phyloP scores from a whole-genome alignment of 2,329 filamentous ascomycete genomes.

The Madurella fahalii region DNA sequence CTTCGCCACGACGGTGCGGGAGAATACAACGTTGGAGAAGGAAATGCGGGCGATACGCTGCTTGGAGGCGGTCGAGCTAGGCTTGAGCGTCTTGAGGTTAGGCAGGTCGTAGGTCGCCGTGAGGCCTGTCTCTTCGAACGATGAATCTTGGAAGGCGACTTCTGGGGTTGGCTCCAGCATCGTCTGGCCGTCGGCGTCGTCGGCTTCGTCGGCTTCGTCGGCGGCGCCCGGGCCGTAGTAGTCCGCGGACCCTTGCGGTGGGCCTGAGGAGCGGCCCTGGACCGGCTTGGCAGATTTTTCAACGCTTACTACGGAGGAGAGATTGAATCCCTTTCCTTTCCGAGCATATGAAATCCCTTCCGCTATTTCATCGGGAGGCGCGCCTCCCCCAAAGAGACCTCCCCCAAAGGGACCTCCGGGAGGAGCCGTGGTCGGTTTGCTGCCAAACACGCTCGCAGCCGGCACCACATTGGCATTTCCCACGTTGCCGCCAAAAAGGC shows the following conservation, averaged over 20 bases:
- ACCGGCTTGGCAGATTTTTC: too few relatives aligned
- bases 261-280: too few relatives aligned
- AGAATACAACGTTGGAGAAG: slow-evolving; percentile 49
- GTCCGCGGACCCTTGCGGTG: neutral
- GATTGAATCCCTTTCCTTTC: too few relatives aligned
- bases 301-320: too few relatives aligned
- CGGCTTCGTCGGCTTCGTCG: slow-evolving; percentile 18
- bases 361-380: neutral
- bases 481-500: neutral
- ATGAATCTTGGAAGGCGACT: slow-evolving; percentile 48
- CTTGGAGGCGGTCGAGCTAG: slow-evolving; percentile 48
- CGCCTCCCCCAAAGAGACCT: neutral
- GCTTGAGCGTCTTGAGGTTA: slow-evolving; percentile 51
- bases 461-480: too few relatives aligned
- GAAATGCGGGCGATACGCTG: slow-evolving; percentile 56
- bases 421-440: neutral
- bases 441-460: neutral
- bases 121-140: slow-evolving; percentile 55
- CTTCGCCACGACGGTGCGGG: slow-evolving; percentile 57
- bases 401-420: too few relatives aligned
- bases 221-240: neutral
- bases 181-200: slow-evolving; percentile 22
- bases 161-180: slow-evolving; percentile 27
- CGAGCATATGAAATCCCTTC: neutral
- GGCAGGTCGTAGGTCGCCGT: slow-evolving; percentile 60